phyloP scores from a whole-genome alignment of 139 green algal species.

The Chlamydomonas sphaeroides region DNA sequence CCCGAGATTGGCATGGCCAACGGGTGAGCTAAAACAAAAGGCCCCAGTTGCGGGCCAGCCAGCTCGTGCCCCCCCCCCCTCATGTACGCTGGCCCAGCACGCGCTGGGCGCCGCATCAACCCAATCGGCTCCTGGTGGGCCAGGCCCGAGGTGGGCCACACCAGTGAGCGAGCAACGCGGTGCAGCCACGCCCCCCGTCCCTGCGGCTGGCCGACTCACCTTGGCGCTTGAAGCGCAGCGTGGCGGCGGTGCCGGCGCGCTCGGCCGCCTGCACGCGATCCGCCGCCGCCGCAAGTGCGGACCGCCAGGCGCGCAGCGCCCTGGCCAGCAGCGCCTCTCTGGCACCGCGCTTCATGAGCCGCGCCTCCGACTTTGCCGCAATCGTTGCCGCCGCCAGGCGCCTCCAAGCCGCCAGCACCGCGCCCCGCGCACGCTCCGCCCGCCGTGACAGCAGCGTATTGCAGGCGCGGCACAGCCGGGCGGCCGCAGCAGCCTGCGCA shows the following conservation, averaged over 20 bases:
- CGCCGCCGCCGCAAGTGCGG: neutral
- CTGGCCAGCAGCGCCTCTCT: neutral
- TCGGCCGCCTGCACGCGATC: neutral
- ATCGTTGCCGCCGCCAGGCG: neutral
- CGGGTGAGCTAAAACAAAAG: too few relatives aligned
- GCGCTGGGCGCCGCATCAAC: too few relatives aligned
- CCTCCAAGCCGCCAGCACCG: slow-evolving; percentile 4
- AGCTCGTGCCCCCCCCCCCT: too few relatives aligned
- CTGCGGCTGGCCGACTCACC: too few relatives aligned
- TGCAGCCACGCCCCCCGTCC: too few relatives aligned
- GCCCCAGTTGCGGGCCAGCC: too few relatives aligned
- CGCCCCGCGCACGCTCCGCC: neutral
- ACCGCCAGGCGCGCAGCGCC: neutral
- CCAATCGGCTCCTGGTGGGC: too few relatives aligned
- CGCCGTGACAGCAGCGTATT: neutral
- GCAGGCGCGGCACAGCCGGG: neutral
- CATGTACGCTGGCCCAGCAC: too few relatives aligned
- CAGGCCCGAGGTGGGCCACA: too few relatives aligned
- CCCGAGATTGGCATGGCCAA: too few relatives aligned
- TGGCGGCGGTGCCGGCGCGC: neutral
- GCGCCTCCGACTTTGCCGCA: neutral
- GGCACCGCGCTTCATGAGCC: neutral
- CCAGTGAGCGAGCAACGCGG: too few relatives aligned
- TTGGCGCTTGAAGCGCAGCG: neutral
- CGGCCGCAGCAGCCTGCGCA: neutral